These are phyloP conservation scores for Prunus davidiana DNA, from an alignment of 306 rosid genomes.

Conservation along the genomic window DNA sequence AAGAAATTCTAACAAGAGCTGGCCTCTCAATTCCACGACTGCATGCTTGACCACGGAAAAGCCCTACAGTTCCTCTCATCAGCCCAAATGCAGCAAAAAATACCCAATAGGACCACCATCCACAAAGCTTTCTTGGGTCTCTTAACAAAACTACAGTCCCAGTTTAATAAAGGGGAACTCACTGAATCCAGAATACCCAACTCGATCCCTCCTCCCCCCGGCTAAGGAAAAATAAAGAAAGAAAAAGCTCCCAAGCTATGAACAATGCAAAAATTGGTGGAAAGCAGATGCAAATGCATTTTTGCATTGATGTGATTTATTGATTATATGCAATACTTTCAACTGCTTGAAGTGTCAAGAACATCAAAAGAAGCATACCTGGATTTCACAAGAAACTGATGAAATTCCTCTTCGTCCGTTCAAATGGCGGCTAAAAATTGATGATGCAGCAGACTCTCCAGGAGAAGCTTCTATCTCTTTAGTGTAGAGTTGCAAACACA, in stretches of 20 bases:
- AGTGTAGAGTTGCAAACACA: conserved; percentile 68
- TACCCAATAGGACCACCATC: not conserved
- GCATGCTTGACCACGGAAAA: not conserved
- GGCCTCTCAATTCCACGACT: not conserved
- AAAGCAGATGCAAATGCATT: not conserved
- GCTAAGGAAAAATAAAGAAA: not conserved
- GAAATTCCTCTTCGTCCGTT: conserved; percentile 40
- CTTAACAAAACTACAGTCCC: not conserved
- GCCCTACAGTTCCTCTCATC: not conserved
- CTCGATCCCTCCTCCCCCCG: not conserved
- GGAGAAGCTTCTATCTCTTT: conserved; percentile 80
- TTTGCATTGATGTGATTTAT: not conserved
- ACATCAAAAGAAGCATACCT: conserved; percentile 50
- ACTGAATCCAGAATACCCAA: not conserved
- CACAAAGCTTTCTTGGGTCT: not conserved
- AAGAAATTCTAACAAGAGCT: not conserved
- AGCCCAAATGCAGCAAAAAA: not conserved
- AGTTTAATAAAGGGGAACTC: not conserved
- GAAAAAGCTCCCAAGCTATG: not conserved
- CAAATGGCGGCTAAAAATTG: conserved; percentile 60
- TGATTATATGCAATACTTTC: not conserved
- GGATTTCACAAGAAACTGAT: conserved; percentile 50
- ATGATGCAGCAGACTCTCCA: conserved; percentile 75
- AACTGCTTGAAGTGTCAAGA: not conserved
- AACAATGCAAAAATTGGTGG: conserved; percentile 6